A percentile compares a stretch with the other conserved stretches of the same genome.
phyloP scores from a whole-genome alignment of 2,329 filamentous ascomycete genomes.

The Chaetomium globosum region DNA sequence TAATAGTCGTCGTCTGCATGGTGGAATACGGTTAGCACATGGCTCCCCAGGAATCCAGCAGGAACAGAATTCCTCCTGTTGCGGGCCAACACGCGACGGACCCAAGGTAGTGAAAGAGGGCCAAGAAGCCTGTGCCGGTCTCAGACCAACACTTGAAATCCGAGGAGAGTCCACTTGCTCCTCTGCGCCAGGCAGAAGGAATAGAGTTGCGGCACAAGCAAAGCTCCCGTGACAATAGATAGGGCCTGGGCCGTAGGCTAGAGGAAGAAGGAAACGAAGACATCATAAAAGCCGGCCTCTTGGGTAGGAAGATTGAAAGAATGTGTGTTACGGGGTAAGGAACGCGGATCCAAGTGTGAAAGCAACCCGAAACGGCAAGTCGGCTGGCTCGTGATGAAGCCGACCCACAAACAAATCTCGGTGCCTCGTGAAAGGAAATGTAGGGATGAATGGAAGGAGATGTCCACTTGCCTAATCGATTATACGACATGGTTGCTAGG shows the following conservation, averaged over 20 bases:
- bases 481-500: constrained; percentile 65
- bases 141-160: constrained; percentile 19
- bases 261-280: constrained; percentile 16
- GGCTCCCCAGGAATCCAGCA: neutral
- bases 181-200: constrained; percentile 36
- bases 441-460: constrained; percentile 30
- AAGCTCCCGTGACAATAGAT: constrained; percentile 13
- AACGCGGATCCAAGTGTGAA: constrained; percentile 5
- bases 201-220: constrained; percentile 26
- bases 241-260: constrained; percentile 17
- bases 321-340: constrained; percentile 19
- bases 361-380: constrained; percentile 10
- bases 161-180: constrained; percentile 9
- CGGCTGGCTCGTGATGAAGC: constrained; percentile 10
- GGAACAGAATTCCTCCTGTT: constrained; percentile 12
- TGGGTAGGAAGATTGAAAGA: constrained; percentile 22
- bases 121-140: constrained; percentile 29
- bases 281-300: constrained; percentile 20
- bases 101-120: constrained; percentile 13
- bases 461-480: constrained; percentile 66
- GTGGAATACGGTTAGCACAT: constrained; percentile 31
- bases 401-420: constrained; percentile 16
- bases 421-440: constrained; percentile 13
- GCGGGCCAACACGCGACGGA: constrained; percentile 26
- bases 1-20: constrained; percentile 62